phyloP scores from a whole-genome alignment of 192 early-diverging fungal species.

The Podila minutissima region DNA sequence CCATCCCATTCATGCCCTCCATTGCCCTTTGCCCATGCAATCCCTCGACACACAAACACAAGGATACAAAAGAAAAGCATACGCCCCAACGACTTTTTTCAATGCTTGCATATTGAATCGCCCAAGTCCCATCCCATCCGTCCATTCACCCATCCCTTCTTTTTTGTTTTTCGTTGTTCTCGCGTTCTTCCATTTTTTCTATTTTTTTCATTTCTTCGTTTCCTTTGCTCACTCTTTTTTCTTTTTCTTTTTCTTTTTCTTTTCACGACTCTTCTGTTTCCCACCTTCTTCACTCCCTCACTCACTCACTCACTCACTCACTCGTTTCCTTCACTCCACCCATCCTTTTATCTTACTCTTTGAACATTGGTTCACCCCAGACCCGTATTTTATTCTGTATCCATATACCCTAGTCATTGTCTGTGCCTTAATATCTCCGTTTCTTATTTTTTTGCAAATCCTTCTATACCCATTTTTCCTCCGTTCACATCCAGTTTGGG shows the following conservation, averaged over 20 bases:
- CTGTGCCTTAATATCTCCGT: neutral
- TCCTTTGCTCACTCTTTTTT: neutral
- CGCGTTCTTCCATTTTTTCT: constrained; percentile 15
- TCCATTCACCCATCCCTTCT: neutral
- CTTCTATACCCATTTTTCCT: neutral
- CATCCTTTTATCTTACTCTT: neutral
- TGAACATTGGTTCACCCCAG: constrained; percentile 11
- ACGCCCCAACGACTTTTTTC: constrained; percentile 4
- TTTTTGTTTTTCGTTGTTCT: constrained; percentile 7
- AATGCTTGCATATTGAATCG: neutral
- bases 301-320: neutral
- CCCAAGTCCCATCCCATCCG: neutral
- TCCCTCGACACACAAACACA: too few relatives aligned
- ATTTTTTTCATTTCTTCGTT: constrained; percentile 10
- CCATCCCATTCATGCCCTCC: too few relatives aligned
- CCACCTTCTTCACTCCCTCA: neutral
- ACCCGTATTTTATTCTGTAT: neutral
- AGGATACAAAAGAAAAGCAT: neutral
- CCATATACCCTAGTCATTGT: neutral
- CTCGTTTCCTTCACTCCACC: neutral
- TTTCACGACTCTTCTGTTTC: constrained; percentile 6
- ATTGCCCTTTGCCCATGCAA: too few relatives aligned
- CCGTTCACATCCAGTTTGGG: too few relatives aligned
- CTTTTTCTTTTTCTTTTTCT: neutral
- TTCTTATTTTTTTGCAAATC: too few relatives aligned